phyloP scores from a whole-genome alignment of 1,284 basidiomycete species.

The Thecaphora thlaspeos region DNA sequence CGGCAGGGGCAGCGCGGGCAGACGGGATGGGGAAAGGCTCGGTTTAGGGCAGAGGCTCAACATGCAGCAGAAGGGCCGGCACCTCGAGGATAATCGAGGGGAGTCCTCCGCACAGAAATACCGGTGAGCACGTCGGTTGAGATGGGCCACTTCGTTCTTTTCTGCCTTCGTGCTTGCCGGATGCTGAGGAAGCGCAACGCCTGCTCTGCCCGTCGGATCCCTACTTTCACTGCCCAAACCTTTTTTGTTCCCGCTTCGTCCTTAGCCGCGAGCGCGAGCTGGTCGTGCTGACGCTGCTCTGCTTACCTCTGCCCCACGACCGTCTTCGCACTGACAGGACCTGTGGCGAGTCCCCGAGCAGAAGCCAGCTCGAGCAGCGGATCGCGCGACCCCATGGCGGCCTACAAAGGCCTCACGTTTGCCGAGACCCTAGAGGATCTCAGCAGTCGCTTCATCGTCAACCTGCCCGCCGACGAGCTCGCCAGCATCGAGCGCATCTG shows the following conservation, averaged over 20 bases:
- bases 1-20: neutral
- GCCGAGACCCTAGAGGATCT: slow-evolving; percentile 59
- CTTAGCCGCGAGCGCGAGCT: too few species aligned
- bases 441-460: slow-evolving; percentile 81
- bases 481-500: slow-evolving; percentile 87
- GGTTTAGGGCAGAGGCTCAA: too few species aligned
- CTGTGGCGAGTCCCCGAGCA: too few species aligned
- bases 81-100: too few species aligned
- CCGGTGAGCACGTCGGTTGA: slow-evolving; percentile 2
- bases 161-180: neutral
- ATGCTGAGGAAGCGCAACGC: neutral
- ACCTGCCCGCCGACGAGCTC: slow-evolving; percentile 90
- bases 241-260: too few species aligned
- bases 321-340: too few species aligned
- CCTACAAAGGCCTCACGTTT: slow-evolving; percentile 43
- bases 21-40: too few species aligned
- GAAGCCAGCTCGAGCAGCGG: slow-evolving; percentile 25
- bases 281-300: too few species aligned
- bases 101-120: neutral
- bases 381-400: slow-evolving; percentile 23
- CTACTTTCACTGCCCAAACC: too few species aligned
- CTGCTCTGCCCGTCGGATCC: neutral
- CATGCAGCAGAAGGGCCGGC: too few species aligned
- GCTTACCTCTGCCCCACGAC: too few species aligned
- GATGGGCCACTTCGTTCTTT: neutral